Conservation (phyloP, 2,329 filamentous ascomycete species). For the Aspergillus versicolor region DNA sequence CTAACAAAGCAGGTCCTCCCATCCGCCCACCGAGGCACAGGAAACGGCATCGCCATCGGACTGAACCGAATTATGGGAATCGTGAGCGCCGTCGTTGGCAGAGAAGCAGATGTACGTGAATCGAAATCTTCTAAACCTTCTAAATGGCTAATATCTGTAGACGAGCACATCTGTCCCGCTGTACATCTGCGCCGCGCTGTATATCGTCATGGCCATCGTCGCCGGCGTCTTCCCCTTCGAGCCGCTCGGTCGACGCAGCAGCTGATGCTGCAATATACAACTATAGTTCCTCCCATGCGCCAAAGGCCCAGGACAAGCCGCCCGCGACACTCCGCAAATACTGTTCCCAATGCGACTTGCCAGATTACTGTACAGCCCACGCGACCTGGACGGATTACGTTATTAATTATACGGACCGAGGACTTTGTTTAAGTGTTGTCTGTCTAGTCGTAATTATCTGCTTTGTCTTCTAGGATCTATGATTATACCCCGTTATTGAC, state of each 20-base stretch:
- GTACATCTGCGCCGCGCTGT: conserved; percentile 37
- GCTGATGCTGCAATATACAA: neutral
- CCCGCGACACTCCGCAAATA: too few relatives aligned
- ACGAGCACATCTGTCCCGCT: conserved; percentile 36
- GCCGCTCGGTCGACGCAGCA: conserved; percentile 4
- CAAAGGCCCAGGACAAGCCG: too few relatives aligned
- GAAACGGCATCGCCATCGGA: conserved; percentile 45
- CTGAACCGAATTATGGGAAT: conserved; percentile 44
- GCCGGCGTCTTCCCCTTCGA: conserved; percentile 25
- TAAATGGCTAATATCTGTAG: conserved; percentile 2
- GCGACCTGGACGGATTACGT: too few relatives aligned
- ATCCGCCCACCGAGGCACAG: conserved; percentile 52
- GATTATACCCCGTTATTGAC: too few relatives aligned
- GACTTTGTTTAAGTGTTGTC: too few relatives aligned
- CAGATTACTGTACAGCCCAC: too few relatives aligned
- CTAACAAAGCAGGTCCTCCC: conserved; percentile 45
- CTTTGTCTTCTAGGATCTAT: too few relatives aligned
- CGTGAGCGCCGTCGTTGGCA: conserved; percentile 43
- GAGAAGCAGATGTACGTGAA: conserved; percentile 29
- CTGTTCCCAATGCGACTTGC: too few relatives aligned
- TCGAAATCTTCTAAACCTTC: too few relatives aligned
- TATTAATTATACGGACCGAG: too few relatives aligned
- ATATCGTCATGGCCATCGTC: conserved; percentile 36
- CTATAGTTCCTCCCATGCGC: too few relatives aligned
- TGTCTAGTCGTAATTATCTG: too few relatives aligned